Conservation (phyloP, 345 rosid species). For the Trapa bicornis region DNA sequence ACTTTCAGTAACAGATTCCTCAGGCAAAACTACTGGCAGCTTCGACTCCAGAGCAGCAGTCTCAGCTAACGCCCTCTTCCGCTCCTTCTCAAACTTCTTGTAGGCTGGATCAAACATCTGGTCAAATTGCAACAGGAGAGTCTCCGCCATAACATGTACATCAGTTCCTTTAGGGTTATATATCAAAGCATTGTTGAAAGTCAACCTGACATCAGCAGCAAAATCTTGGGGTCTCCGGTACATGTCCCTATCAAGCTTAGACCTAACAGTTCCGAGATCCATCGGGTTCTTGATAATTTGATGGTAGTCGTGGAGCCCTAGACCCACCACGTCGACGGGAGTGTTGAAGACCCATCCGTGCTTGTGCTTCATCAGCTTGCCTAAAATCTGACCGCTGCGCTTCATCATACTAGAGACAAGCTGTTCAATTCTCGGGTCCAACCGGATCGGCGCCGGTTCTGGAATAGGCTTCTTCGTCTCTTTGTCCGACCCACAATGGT, state of each 20-base stretch:
- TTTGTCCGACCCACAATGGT: conserved; percentile 6
- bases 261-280: conserved; percentile 46
- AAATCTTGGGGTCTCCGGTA: conserved; percentile 31
- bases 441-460: background rate
- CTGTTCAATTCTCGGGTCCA: conserved; percentile 3
- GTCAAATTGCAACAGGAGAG: conserved; percentile 18
- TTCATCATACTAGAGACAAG: conserved; percentile 17
- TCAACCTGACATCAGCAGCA: conserved; percentile 35
- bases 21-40: conserved; percentile 6
- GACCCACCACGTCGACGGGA: conserved; percentile 32
- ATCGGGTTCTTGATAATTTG: conserved; percentile 37
- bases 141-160: conserved; percentile 31
- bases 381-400: conserved; percentile 25
- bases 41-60: background rate
- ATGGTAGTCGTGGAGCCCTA: conserved; percentile 32
- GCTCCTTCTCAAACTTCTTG: conserved; percentile 15
- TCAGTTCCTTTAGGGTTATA: conserved; percentile 37
- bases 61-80: conserved; percentile 4
- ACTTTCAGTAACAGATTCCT: conserved; percentile 10
- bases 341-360: conserved; percentile 31
- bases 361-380: conserved; percentile 35
- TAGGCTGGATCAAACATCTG: conserved; percentile 19
- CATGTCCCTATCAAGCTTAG: conserved; percentile 14
- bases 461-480: conserved; percentile 9
- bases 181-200: conserved; percentile 42